phyloP scores from a whole-genome alignment of 768 basidiomycete genomes.

The Suillus paluster region DNA sequence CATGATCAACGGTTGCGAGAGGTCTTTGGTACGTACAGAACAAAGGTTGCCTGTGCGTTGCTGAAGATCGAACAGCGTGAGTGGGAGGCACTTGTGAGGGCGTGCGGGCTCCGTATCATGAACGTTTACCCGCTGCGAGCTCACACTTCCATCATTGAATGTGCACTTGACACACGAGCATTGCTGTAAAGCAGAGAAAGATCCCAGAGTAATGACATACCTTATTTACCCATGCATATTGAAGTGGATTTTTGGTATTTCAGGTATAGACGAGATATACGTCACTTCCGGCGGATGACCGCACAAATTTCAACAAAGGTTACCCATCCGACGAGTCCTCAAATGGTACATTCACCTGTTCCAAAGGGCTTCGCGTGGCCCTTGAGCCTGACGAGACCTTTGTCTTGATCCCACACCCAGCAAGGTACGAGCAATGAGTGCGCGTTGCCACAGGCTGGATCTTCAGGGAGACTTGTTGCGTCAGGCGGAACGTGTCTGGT shows the following conservation, averaged over 20 bases:
- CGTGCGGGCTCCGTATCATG: no score
- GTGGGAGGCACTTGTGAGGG: no score
- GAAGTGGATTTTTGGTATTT: no score
- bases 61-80: not conserved
- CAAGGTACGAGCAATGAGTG: constrained; percentile 54
- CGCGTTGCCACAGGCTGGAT: constrained; percentile 57
- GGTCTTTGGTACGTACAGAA: not conserved
- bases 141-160: constrained; percentile 3
- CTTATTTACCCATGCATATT: no score
- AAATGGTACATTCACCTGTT: constrained; percentile 8
- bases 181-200: not conserved
- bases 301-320: not conserved
- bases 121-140: no score
- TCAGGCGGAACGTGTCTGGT: no score
- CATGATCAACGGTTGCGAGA: not conserved
- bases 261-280: no score
- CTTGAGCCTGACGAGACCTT: constrained; percentile 35
- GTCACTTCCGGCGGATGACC: no score
- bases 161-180: not conserved
- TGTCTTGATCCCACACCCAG: constrained; percentile 46
- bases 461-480: constrained; percentile 41
- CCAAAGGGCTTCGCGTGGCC: constrained; percentile 34
- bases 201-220: no score
- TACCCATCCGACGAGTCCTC: not conserved
- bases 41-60: no score